Base-by-base conservation (phyloP, 1,139 yeast genomes). In the Meyerozyma smithsonii region DNA sequence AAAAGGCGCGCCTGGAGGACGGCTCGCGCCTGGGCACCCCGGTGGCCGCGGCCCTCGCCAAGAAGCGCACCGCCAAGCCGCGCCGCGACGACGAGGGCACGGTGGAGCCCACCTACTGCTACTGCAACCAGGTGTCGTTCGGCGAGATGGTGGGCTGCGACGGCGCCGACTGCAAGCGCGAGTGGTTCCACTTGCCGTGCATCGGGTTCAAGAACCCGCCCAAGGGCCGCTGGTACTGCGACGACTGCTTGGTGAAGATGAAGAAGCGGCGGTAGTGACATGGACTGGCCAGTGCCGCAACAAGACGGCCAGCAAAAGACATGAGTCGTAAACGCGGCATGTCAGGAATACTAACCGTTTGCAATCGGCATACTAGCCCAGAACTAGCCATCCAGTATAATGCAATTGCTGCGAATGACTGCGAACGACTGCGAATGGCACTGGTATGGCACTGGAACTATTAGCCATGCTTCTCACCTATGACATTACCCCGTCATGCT, bases 71-170 rank as follows among this genome's bases (percentile, higher is more conserved):
- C 11, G 36, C 42, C 28, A 59, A 62, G 46, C 58, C 63, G 11
- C 56, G 56, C 39, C 55, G 55, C 37, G 66, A 61, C 19, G 67
- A 61, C 12, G 45, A 42, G 28, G 41, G 43, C 8, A 12, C 45
- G 8, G 49, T 47, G 37, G 96, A 92, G 56, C 96, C 95, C 1
- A 79, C 92, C 3, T 92, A 92, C 59, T 92, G 98, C 62, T 88
- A 88, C 63, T 92, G 98, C 66, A 88, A 89, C 59, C 96, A 90
- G 58, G 95, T 89, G 1, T 90, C 97, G 4, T 90, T 86, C 60
- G 98, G 98, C 15, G 97, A 92, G 56, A 92, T 92, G 98, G 97
- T 92, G 45, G 98, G 96, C 3, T 92, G 98, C 64, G 98, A 92
- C 57, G 96, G 96, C 3, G 92, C 85, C 36, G 81, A 84, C 46